phyloP scores from a whole-genome alignment of 257 asterid genomes.

The Gynochthodes officinalis region DNA sequence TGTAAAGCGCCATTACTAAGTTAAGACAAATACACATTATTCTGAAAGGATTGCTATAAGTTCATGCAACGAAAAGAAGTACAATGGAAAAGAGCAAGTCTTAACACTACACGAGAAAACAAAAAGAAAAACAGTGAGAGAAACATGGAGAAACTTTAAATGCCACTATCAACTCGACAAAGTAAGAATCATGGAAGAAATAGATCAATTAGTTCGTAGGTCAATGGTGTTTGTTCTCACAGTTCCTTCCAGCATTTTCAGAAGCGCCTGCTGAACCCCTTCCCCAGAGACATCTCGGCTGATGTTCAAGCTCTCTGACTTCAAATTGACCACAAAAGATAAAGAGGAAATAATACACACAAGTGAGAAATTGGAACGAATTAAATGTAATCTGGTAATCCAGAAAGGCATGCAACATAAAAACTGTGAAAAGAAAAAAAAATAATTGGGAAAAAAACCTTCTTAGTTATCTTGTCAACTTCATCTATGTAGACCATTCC shows the following conservation, averaged over 20 bases:
- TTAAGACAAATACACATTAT: background rate
- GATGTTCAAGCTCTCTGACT: constrained; percentile 88
- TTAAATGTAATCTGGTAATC: background rate
- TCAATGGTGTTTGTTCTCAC: constrained; percentile 42
- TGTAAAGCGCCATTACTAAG: background rate
- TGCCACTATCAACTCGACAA: background rate
- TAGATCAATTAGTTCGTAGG: background rate
- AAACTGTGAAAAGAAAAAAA: constrained; percentile 15
- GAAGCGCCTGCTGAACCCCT: constrained; percentile 95
- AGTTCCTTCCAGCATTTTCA: constrained; percentile 97
- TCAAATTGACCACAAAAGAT: constrained; percentile 15
- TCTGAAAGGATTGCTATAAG: background rate
- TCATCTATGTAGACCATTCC: constrained; percentile 96
- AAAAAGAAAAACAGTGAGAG: background rate
- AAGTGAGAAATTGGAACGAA: background rate
- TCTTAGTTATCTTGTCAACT: constrained; percentile 94
- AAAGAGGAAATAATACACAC: background rate
- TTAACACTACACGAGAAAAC: background rate
- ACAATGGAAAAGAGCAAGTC: background rate
- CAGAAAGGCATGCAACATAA: constrained; percentile 8
- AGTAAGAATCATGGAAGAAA: background rate
- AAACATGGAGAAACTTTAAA: background rate
- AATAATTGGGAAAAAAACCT: constrained; percentile 39
- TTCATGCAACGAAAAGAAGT: background rate
- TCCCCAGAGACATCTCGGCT: constrained; percentile 98